Percentiles rank a stretch among this genome's conserved stretches.
phyloP scores from a whole-genome alignment of 192 early-diverging fungal species.

The Coemansia sp. region DNA sequence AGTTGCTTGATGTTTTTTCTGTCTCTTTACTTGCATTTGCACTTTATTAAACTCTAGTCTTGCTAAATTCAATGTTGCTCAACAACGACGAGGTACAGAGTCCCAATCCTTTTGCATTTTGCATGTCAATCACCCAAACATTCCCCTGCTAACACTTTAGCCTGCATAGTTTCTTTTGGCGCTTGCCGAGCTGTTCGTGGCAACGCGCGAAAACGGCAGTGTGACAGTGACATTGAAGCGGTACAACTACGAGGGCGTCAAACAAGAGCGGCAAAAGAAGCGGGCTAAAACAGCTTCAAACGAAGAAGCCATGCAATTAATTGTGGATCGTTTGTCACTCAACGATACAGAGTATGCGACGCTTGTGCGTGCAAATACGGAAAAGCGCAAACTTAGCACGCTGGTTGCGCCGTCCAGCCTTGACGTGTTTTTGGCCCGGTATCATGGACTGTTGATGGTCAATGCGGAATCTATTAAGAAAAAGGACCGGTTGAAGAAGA shows the following conservation, averaged over 20 bases:
- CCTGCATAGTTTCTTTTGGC: constrained; percentile 41
- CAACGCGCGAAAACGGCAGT: constrained; percentile 38
- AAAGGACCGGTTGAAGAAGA: constrained; percentile 40
- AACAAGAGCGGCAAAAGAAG: constrained; percentile 42
- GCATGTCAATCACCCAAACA: neutral
- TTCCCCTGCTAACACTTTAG: no score
- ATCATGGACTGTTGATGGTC: constrained; percentile 39
- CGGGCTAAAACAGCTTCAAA: constrained; percentile 9
- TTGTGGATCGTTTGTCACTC: constrained; percentile 37
- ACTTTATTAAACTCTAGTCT: neutral
- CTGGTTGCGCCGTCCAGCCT: constrained; percentile 38
- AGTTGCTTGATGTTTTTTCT: neutral
- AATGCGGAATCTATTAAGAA: constrained; percentile 42
- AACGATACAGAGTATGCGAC: constrained; percentile 40
- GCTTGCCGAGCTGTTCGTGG: constrained; percentile 32
- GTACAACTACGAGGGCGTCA: constrained; percentile 40
- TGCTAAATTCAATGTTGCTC: constrained; percentile 27
- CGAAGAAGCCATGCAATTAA: constrained; percentile 35
- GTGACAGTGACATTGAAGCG: constrained; percentile 38
- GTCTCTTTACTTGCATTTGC: constrained; percentile 5
- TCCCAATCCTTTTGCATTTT: neutral
- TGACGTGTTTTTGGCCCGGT: constrained; percentile 42
- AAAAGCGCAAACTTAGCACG: constrained; percentile 46
- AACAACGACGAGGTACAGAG: constrained; percentile 31
- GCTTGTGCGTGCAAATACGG: constrained; percentile 37